phyloP scores from a whole-genome alignment of 2,329 filamentous ascomycete genomes.

The Ophiostoma sp. region DNA sequence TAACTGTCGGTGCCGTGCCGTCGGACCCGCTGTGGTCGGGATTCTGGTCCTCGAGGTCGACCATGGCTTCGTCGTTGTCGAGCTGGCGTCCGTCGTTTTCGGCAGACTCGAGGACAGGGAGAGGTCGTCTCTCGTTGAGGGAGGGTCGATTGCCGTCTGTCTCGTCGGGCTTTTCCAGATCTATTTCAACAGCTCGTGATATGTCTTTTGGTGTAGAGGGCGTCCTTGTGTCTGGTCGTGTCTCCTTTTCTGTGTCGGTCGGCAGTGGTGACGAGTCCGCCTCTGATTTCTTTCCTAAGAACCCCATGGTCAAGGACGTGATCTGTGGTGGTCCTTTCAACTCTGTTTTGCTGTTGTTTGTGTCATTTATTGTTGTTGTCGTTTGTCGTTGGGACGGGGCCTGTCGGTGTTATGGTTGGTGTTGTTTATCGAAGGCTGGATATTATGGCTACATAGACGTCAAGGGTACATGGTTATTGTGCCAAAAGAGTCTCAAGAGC shows the following conservation, averaged over 20 bases:
- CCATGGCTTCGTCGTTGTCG: slow-evolving; percentile 14
- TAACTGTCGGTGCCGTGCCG: not conserved
- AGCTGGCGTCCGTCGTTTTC: slow-evolving; percentile 21
- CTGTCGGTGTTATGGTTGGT: too few species aligned
- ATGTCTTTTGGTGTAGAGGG: not conserved
- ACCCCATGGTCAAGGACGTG: not conserved
- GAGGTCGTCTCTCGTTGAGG: not conserved
- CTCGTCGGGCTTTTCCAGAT: not conserved
- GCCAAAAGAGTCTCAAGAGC: not conserved
- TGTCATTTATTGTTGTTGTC: not conserved
- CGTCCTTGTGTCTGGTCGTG: not conserved
- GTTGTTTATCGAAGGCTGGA: too few species aligned
- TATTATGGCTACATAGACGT: too few species aligned
- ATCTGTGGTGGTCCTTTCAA: not conserved
- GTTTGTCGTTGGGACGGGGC: too few species aligned
- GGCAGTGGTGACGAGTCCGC: not conserved
- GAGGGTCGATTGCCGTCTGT: too few species aligned
- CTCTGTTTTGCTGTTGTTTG: not conserved
- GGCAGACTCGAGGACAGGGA: slow-evolving; percentile 1
- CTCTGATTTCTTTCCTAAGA: not conserved
- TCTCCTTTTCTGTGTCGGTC: not conserved
- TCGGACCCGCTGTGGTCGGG: not conserved
- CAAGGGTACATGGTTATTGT: too few species aligned
- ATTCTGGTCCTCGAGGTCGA: not conserved
- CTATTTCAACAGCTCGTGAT: not conserved